Evolutionary conservation across 176 grass and related monocot species (phyloP).

Genomic region (Dactylis glomerata): DNA sequence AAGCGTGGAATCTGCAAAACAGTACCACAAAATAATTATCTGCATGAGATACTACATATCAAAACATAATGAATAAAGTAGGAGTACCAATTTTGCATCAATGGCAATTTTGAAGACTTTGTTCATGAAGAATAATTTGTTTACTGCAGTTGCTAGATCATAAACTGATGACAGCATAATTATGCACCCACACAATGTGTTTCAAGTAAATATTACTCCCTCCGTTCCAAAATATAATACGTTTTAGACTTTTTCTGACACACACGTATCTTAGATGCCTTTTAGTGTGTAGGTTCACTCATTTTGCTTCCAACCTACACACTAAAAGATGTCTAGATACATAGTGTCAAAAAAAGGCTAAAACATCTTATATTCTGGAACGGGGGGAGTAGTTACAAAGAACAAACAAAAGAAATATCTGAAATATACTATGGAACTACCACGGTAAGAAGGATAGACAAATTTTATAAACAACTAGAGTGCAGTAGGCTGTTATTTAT

Average conservation of each 20-base stretch:
- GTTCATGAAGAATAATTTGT: not conserved
- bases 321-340: too few species aligned
- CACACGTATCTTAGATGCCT: too few species aligned
- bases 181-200: not conserved
- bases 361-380: too few species aligned
- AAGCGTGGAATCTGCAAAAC: constrained; percentile 81
- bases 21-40: not conserved
- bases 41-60: not conserved
- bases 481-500: not conserved
- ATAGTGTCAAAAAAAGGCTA: too few species aligned
- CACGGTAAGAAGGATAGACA: not conserved
- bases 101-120: constrained; percentile 19
- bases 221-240: too few species aligned
- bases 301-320: too few species aligned
- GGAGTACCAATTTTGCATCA: constrained; percentile 17
- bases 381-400: constrained; percentile 9
- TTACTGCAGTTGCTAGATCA: not conserved
- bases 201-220: constrained; percentile 4
- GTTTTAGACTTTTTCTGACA: too few species aligned
- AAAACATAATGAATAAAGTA: not conserved
- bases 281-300: too few species aligned
- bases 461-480: not conserved
- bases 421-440: not conserved
- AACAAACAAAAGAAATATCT: not conserved
- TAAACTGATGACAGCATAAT: not conserved